Evolutionary conservation across 2,329 filamentous ascomycete species (phyloP), one percentile per base, ranked within the genome.

Genomic region (Scorias spongiosa): DNA sequence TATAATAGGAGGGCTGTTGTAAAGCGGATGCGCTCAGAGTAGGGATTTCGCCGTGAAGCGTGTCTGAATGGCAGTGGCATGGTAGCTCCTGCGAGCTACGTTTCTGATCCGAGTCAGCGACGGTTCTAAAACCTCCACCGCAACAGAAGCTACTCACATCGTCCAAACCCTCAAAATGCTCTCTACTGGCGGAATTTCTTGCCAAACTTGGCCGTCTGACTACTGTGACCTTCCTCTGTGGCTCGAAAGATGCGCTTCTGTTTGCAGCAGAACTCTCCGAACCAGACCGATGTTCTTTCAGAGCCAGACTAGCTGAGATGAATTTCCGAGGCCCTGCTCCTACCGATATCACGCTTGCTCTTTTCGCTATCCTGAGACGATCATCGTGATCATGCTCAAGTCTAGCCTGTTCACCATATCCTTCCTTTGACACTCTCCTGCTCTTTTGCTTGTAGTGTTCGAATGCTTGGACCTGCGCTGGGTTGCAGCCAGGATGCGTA

Each of bases 391-490:
- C 42, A 41, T 32, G 36, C 26, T 26, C 40, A 29, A 18, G 28
- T 12, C 45, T 30, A 39, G 15, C n/a, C 29, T 51, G 45, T 34
- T 44, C 45, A 43, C 51, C 54, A 43, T 51, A 58, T 42, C 51
- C 55, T 38, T 56, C 55, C 29, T 48, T 50, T 14, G 51, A 54
- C 3, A 52, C 51, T 20, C 48, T 50, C 20, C 50, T 53, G 29
- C 51, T 47, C 45, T 60, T 56, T 15, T 44, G 46, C 41, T 43
- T 49, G 43, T 59, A 57, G 42, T 58, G 52, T 48, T 60, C 53
- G 8, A 55, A 51, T 5, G 57, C 57, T 41, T 51, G 46, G 39
- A 60, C 57, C 43, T 60, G 52, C 40, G 52, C 50, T 11, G 51
- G 41, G n/a, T 51, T 50, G 26, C 53, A 51, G 2, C 56, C 58